A percentile compares a stretch with the other conserved stretches of the same genome.
Evolutionary conservation across 176 grass and related monocot species (phyloP).

Genomic region (Oryza australiensis): DNA sequence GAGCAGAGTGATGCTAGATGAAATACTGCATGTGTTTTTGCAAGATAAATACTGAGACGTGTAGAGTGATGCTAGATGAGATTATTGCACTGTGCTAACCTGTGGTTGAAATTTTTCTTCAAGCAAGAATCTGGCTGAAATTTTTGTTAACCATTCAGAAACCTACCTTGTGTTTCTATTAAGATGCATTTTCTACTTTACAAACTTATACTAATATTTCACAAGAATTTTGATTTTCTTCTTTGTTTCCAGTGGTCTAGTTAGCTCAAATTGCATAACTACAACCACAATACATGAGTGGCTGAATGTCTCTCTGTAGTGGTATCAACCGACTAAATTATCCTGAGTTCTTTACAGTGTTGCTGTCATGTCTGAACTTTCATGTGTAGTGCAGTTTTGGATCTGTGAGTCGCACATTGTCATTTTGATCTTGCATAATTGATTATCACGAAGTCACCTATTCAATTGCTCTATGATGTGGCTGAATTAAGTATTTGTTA

Average conservation of each 20-base stretch:
- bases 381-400: neutral
- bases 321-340: neutral
- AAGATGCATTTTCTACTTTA: neutral
- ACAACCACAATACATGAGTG: neutral
- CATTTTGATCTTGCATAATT: neutral
- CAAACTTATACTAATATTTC: neutral
- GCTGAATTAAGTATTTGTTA: neutral
- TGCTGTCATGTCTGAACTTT: neutral
- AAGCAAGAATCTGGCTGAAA: neutral
- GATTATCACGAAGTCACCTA: neutral
- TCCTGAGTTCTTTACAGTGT: neutral
- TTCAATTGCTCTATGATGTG: neutral
- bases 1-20: slow-evolving; percentile 4
- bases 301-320: neutral
- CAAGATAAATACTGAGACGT: slow-evolving; percentile 13
- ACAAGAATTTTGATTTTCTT: neutral
- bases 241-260: neutral
- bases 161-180: neutral
- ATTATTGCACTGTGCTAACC: neutral
- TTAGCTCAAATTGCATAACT: neutral
- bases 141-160: neutral
- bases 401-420: neutral
- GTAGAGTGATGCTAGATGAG: slow-evolving; percentile 7
- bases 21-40: slow-evolving; percentile 6
- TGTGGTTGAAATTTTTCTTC: neutral